These are phyloP conservation scores for Talaromyces verruculosus DNA, from an alignment of 2,329 filamentous ascomycete species.

Conservation along the genomic window DNA sequence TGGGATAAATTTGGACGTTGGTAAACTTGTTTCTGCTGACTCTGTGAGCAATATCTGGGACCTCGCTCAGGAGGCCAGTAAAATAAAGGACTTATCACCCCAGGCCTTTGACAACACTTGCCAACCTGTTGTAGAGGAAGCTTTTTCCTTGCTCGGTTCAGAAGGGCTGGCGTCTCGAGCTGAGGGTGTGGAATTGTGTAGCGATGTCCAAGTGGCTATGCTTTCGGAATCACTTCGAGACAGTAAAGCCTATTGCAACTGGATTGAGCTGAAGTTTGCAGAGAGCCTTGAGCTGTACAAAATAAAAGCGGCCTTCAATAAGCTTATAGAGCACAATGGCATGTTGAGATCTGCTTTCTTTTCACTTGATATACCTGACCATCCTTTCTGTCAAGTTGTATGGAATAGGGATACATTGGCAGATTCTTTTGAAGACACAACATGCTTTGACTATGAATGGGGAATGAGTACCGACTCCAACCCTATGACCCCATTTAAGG, in stretches of 20 bases:
- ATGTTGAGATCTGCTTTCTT: conserved; percentile 74
- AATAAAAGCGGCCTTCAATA: conserved; percentile 53
- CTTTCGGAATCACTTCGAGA: conserved; percentile 68
- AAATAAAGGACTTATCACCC: neutral
- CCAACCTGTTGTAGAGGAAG: conserved; percentile 27
- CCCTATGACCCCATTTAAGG: conserved; percentile 59
- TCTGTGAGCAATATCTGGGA: conserved; percentile 44
- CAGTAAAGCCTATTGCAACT: conserved; percentile 71
- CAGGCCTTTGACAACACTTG: conserved; percentile 23
- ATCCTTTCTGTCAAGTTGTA: conserved; percentile 62
- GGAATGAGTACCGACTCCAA: conserved; percentile 34
- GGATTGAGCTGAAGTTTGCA: conserved; percentile 64
- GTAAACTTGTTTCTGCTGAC: conserved; percentile 61
- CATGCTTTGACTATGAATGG: conserved; percentile 44
- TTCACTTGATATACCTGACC: conserved; percentile 45
- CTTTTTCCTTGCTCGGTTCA: conserved; percentile 46
- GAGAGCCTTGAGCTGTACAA: conserved; percentile 34
- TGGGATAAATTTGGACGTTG: conserved; percentile 58
- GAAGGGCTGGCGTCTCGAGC: conserved; percentile 27
- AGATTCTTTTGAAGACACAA: conserved; percentile 47
- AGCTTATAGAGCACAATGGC: conserved; percentile 58
- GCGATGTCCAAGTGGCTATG: conserved; percentile 76
- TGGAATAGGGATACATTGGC: conserved; percentile 54
- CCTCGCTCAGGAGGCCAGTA: conserved; percentile 28
- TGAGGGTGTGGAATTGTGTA: conserved; percentile 60